Base-by-base conservation (phyloP, 495 filamentous ascomycete species). In the Apiosordaria backusii region DNA sequence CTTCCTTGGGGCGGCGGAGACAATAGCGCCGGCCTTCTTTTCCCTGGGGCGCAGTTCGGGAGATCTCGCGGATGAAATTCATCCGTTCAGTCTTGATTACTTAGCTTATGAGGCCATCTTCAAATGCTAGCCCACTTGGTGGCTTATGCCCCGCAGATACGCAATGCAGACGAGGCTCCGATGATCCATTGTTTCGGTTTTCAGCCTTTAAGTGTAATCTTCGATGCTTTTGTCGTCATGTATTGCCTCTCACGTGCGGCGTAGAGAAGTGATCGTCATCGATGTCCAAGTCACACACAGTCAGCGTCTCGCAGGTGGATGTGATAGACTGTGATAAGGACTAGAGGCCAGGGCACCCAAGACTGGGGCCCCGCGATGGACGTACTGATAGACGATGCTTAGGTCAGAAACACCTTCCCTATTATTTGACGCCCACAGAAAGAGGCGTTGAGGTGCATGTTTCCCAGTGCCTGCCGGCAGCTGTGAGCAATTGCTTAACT, bases 141-240 rank as follows among this genome's bases (percentile, higher is more conserved):
- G 35, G 35, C 35, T 45, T 45, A 23, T 55, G 52, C 52, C 52
- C 52, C 52, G 52, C 52, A 55, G 15, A 55, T 55, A 23, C 52
- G 10, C n/a, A n/a, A 55, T 55, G n/a, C 35, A 9, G 5, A 45
- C 35, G 16, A 45, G 35, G 52, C 22, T 55, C 21, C n/a, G 52
- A 5, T 55, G n/a, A 55, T 21, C 22, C 16, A 21, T 21, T 55
- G 52, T 55, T 55, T 55, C 52, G 52, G 19, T 55, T 55, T 55
- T 23, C n/a, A 23, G 52, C 22, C 22, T 19, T 22, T n/a, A 0
- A 13, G 52, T n/a, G 35, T 45, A 45, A 4, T 18, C 16, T 22
- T 55, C 52, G n/a, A 55, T 21, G 52, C 9, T 50, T 7, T 22
- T 23, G n/a, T 55, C 10, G 22, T 55, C 52, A 55, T 55, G n/a